phyloP scores from a whole-genome alignment of 495 filamentous ascomycete genomes.

The Neurospora sp. region DNA sequence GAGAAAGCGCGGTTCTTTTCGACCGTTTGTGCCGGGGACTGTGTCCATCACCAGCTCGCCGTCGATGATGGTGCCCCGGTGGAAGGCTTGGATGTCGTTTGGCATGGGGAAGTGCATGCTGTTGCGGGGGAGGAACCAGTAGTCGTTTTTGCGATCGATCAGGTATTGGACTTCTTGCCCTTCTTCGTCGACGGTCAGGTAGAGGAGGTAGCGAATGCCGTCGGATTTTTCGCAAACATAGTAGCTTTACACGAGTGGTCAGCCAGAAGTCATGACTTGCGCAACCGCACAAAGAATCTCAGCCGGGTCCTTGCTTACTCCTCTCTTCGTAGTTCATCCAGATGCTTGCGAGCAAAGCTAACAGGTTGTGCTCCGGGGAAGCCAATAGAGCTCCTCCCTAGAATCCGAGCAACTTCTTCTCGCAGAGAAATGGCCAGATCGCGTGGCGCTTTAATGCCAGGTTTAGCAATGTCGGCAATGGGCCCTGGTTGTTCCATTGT shows the following conservation, averaged over 20 bases:
- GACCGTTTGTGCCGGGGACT: conserved; percentile 40
- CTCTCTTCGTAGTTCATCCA: conserved; percentile 61
- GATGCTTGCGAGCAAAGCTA: conserved; percentile 69
- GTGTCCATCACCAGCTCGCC: conserved; percentile 85
- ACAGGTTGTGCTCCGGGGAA: conserved; percentile 97
- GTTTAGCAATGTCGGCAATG: conserved; percentile 38
- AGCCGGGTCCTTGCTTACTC: conserved; percentile 41
- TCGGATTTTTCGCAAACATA: conserved; percentile 98
- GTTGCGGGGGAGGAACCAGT: conserved; percentile 60
- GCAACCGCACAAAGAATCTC: neutral
- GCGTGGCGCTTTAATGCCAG: conserved; percentile 55
- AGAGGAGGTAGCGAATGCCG: conserved; percentile 88
- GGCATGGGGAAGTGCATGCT: conserved; percentile 71
- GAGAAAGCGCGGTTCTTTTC: conserved; percentile 63
- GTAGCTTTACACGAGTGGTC: conserved; percentile 43
- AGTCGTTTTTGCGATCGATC: conserved; percentile 96
- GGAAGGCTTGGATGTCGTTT: conserved; percentile 53
- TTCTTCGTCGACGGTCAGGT: conserved; percentile 55
- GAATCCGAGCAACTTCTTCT: conserved; percentile 62
- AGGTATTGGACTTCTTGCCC: conserved; percentile 56
- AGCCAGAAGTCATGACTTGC: neutral
- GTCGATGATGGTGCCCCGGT: conserved; percentile 75
- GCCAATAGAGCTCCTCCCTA: conserved; percentile 50
- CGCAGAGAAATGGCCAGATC: conserved; percentile 52
- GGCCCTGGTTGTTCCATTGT: conserved; percentile 21